phyloP scores from a whole-genome alignment of 2,329 filamentous ascomycete species.

The Ceratocystis diversiconidia region DNA sequence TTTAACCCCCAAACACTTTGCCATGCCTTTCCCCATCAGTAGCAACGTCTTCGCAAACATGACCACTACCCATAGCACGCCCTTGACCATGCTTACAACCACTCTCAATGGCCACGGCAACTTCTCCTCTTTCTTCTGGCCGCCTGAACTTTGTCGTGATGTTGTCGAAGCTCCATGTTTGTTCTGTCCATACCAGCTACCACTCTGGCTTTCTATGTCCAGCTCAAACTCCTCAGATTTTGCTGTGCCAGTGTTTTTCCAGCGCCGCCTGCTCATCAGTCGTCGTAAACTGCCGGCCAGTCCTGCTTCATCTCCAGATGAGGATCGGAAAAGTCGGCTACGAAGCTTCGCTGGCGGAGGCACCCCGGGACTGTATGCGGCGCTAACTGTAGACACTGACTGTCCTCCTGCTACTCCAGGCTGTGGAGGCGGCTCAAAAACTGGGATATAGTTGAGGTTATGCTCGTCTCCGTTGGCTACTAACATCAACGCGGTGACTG shows the following conservation, averaged over 20 bases:
- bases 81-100: constrained; percentile 41
- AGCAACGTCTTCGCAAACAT: constrained; percentile 39
- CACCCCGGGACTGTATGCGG: not conserved
- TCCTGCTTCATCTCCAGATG: constrained; percentile 2
- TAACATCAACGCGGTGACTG: constrained; percentile 44
- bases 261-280: constrained; percentile 19
- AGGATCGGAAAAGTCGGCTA: not conserved
- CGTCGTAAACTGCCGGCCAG: constrained; percentile 15
- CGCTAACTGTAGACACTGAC: constrained; percentile 19
- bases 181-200: constrained; percentile 28
- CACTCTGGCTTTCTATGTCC: constrained; percentile 46
- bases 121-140: constrained; percentile 24
- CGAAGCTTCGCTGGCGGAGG: constrained; percentile 11
- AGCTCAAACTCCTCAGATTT: constrained; percentile 44
- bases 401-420: constrained; percentile 1
- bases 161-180: not conserved
- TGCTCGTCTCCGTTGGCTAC: constrained; percentile 44
- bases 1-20: constrained; percentile 32
- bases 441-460: constrained; percentile 23
- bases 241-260: constrained; percentile 20
- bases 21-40: constrained; percentile 36
- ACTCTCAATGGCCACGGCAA: constrained; percentile 36
- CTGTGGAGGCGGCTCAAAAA: constrained; percentile 38
- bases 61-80: constrained; percentile 44
- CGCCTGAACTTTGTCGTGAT: not conserved